Evolutionary conservation across 1,284 basidiomycete genomes (phyloP), one percentile per base, ranked within the genome.

Genomic region (Rhodofomes roseus): DNA sequence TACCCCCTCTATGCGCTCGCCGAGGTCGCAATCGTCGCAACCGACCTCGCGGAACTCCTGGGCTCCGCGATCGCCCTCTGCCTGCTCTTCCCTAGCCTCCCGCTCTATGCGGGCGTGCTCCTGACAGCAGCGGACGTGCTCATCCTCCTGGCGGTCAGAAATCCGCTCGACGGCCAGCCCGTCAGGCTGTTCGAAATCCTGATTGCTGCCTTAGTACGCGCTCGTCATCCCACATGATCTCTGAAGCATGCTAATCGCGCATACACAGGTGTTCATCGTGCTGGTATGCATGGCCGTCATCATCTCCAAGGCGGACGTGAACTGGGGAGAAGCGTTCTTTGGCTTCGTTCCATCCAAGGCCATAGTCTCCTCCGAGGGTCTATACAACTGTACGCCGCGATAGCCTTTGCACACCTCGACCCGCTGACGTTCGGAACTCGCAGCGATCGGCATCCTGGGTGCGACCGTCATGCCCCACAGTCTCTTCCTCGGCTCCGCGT

Each of bases 391-490:
- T 89, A 70, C 55, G 81, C n/a, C 58, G 29, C 56, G 25, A 18
- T n/a, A 41, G 14, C 34, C 43, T 9, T 16, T 55, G 59, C 46
- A 27, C 31, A 7, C 22, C 16, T 39, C 25, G 37, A 46, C 34
- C 53, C 58, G 31, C 22, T 54, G n/a, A 55, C 67, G 27, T 62
- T 46, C 40, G 34, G 56, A 52, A n/a, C 62, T 55, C n/a, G 27
- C 66, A 92, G 90, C 91, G 27, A 89, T 93, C 48, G 92, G 93
- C 57, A 89, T 93, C 60, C 71, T 93, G 12, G 92, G 92, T 22
- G 91, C 92, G 1, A 94, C 92, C 0, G 86, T 93, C 46, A 95
- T 88, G 95, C 95, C 96, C 0, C 96, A 98, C 71, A 89, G 90
- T 48, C 80, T 98, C 23, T 96, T 94, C 77, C 80, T 98, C 7